A percentile compares a stretch with the other conserved stretches of the same genome.
These are phyloP conservation scores for Plenodomus lindquistii DNA, from an alignment of 2,329 filamentous ascomycete genomes.

Conservation along the genomic window DNA sequence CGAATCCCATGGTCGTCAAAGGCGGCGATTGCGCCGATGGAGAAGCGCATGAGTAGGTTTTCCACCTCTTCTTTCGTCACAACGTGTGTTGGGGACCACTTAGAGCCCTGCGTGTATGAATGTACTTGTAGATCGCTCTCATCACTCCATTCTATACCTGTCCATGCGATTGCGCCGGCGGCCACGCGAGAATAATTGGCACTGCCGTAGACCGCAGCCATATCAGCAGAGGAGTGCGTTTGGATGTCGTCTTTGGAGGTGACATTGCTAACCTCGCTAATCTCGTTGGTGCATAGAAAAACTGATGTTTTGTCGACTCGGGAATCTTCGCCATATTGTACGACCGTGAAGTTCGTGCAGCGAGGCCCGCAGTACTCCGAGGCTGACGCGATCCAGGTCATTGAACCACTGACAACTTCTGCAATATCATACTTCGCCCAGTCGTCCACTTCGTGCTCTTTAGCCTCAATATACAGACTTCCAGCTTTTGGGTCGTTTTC, in stretches of 20 bases:
- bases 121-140: conserved; percentile 19
- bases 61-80: conserved; percentile 14
- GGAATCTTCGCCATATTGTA: conserved; percentile 18
- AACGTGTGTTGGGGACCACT: conserved; percentile 28
- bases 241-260: conserved; percentile 25
- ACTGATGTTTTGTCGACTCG: conserved; percentile 17
- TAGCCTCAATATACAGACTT: conserved; percentile 18
- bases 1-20: conserved; percentile 40
- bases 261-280: conserved; percentile 12
- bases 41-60: conserved; percentile 33
- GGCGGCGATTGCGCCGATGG: conserved; percentile 36
- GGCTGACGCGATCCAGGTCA: conserved; percentile 31
- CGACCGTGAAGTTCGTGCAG: conserved; percentile 41
- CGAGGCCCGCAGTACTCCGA: conserved; percentile 28
- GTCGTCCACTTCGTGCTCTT: conserved; percentile 9
- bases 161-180: conserved; percentile 39
- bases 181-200: conserved; percentile 35
- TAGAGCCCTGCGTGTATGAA: conserved; percentile 25
- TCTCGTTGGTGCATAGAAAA: conserved; percentile 35
- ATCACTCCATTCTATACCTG: conserved; percentile 20
- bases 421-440: conserved; percentile 22
- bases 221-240: conserved; percentile 15
- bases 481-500: not conserved
- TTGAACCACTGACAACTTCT: conserved; percentile 15
- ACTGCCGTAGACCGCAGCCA: conserved; percentile 26